Base-by-base conservation (phyloP, 805 yeast genomes). In the Debaryomyces prosopidis region DNA sequence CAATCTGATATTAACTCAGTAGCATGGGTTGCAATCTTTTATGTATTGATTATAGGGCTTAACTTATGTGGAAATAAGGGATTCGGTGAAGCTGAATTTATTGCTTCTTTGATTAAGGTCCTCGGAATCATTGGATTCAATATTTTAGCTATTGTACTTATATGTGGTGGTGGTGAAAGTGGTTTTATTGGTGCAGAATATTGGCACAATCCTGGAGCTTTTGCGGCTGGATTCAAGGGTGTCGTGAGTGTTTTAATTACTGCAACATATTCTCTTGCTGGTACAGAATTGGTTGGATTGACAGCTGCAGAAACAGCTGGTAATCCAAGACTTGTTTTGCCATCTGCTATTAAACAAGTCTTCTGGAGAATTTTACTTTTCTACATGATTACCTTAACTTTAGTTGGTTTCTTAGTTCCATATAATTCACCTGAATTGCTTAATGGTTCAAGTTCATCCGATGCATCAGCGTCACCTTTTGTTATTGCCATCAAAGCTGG, bases 121-220 rank as follows among this genome's bases (percentile, higher is more conserved):
- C 43, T 69, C 26, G 75, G 69, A 3, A 55, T 69, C n/a, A 61
- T 69, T 14, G 76, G 76, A 5, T 70, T 70, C 48, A 62, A 69
- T 49, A 70, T 70, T 32, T 58, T 70, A 37, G 75, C 73, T 30
- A 59, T 71, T 14, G 52, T 70, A 19, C 61, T 71, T 39, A 68
- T 69, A 26, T 65, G 72, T 45, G 76, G 76, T 34, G 75, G 75
- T 28, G 80, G 76, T 10, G 72, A 73, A 9, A 59, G 62, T 23
- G 76, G 75, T 4, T 69, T 48, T 48, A 63, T 71, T 38, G 76
- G 76, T 7, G 68, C 57, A 18, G 59, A 57, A 44, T 51, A 69
- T 53, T 71, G 74, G 73, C 62, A 59, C 45, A 50, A 59, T 19
- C 69, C 72, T 0, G 71, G 71, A 10, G 56, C 73, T 1, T 69